Evolutionary conservation across 2,329 filamentous ascomycete species (phyloP), one percentile per base, ranked within the genome.

Genomic region (Niveomyces coronatus): DNA sequence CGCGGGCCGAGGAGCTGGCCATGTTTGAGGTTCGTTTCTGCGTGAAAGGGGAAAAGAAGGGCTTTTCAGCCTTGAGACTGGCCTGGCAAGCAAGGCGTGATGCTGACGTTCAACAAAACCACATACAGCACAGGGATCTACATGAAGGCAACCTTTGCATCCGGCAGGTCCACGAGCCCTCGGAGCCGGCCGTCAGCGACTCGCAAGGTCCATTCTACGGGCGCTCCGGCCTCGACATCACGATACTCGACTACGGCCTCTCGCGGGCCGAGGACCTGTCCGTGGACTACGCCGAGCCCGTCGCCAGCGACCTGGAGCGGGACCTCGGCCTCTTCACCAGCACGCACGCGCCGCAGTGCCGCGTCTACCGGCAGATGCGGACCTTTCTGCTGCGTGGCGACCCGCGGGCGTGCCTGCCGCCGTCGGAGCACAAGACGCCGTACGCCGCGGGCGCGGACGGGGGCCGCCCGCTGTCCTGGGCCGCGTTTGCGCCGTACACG

Each of bases 81-180:
- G n/a, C n/a, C n/a, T n/a, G n/a, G n/a, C n/a, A n/a, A n/a, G n/a
- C n/a, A n/a, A n/a, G n/a, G n/a, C n/a, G n/a, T n/a, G n/a, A n/a
- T n/a, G n/a, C n/a, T n/a, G n/a, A n/a, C n/a, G n/a, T n/a, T 22
- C 22, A 30, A 38, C 29, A 33, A 29, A 20, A 49, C 51, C 39
- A 51, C 38, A 7, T n/a, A 5, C 43, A 78, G 73, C 76, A 81
- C 48, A 71, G 76, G 5, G 76, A 81, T 47, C 61, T 81, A 4
- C 76, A 81, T 47, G 76, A 81, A 45, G 76, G 76, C 4, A 80
- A 81, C 45, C 55, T 81, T 13, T 80, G 76, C 44, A 64, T 80
- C 33, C 64, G 67, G 4, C 65, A 63, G 37, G 55, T 60, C 1
- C 51, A 58, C 3, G 47, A 61, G 3, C 49, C n/a, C 63, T 1